phyloP scores from a whole-genome alignment of 2,329 filamentous ascomycete species.

The Cladobotryum mycophilum region DNA sequence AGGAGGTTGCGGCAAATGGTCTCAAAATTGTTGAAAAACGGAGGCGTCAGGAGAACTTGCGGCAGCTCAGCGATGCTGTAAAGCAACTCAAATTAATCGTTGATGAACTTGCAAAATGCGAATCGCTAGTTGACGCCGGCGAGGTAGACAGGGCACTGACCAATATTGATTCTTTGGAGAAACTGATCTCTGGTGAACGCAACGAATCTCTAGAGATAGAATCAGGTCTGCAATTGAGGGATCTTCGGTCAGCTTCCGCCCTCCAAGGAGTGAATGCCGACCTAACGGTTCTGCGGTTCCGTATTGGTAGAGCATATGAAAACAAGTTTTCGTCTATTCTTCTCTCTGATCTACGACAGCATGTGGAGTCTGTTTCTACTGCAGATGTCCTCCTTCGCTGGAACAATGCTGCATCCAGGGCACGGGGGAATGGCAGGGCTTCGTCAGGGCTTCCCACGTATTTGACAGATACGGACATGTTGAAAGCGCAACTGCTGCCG shows the following conservation, averaged over 20 bases:
- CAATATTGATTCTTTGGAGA: constrained; percentile 70
- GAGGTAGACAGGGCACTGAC: constrained; percentile 75
- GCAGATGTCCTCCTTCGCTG: constrained; percentile 77
- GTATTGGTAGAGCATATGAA: constrained; percentile 85
- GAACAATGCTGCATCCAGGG: constrained; percentile 69
- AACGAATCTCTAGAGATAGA: constrained; percentile 30
- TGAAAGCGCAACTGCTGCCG: constrained; percentile 64
- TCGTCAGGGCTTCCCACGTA: constrained; percentile 72
- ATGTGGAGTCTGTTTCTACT: constrained; percentile 65
- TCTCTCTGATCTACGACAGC: constrained; percentile 71
- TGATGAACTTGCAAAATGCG: constrained; percentile 66
- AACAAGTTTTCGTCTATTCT: constrained; percentile 70
- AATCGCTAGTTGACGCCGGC: constrained; percentile 75
- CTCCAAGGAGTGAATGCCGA: constrained; percentile 75
- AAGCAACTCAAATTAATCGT: constrained; percentile 77
- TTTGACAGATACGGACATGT: constrained; percentile 61
- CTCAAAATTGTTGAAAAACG: constrained; percentile 80
- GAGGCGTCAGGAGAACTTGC: constrained; percentile 74
- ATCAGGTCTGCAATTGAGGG: constrained; percentile 42
- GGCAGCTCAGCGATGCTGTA: constrained; percentile 74
- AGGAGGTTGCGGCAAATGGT: constrained; percentile 79
- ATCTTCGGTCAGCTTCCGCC: constrained; percentile 71
- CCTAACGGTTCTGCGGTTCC: constrained; percentile 65
- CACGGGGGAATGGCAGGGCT: constrained; percentile 61
- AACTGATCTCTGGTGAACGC: constrained; percentile 68